phyloP scores from a whole-genome alignment of 129 eudicot species.

The Flaveria ramosissima region DNA sequence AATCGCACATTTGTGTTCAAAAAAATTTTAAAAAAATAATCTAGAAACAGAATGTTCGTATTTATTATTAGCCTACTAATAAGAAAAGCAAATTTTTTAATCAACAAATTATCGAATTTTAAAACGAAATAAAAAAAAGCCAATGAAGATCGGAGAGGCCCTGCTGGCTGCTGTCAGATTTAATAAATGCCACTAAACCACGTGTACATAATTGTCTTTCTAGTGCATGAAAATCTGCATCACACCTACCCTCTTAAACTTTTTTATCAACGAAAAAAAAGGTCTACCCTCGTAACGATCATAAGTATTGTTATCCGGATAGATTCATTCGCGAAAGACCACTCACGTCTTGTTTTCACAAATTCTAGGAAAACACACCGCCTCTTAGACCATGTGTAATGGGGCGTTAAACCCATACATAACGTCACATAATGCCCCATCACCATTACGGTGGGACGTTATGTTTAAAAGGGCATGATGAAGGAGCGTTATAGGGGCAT shows the following conservation, averaged over 20 bases:
- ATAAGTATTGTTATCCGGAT: too few relatives aligned
- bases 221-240: conserved; percentile 26
- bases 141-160: not conserved
- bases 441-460: too few relatives aligned
- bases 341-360: too few relatives aligned
- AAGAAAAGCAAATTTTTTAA: not conserved
- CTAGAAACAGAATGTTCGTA: not conserved
- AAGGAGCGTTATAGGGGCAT: too few relatives aligned
- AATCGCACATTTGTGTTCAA: not conserved
- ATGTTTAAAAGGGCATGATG: too few relatives aligned
- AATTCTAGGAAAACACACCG: too few relatives aligned
- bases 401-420: too few relatives aligned
- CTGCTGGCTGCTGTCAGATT: conserved; percentile 15
- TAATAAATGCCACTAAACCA: conserved; percentile 24
- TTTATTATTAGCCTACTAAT: not conserved
- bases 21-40: not conserved
- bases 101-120: not conserved
- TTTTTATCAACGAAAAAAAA: too few relatives aligned
- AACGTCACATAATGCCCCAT: too few relatives aligned
- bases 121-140: not conserved
- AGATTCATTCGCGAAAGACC: too few relatives aligned
- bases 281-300: too few relatives aligned
- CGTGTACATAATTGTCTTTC: conserved; percentile 20
- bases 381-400: too few relatives aligned
- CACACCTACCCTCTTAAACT: conserved; percentile 11